Evolutionary conservation across 805 yeast genomes (phyloP).

Genomic region (Sugiyamaella smithiae): DNA sequence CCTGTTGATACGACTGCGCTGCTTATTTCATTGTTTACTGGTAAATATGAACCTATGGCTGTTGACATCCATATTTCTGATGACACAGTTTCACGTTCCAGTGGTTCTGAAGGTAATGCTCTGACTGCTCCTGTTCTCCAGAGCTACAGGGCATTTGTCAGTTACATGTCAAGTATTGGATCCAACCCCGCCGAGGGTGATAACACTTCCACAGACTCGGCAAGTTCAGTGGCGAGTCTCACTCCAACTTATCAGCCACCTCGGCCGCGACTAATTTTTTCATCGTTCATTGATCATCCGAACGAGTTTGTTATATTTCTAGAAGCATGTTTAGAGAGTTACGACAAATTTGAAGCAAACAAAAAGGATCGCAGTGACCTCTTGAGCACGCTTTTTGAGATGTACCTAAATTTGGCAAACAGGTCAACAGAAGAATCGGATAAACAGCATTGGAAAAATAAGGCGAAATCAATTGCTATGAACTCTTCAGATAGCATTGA

Average conservation of each 20-base stretch:
- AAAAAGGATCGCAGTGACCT: conserved; percentile 68
- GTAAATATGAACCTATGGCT: conserved; percentile 56
- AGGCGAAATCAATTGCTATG: conserved; percentile 55
- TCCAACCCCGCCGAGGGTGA: conserved; percentile 20
- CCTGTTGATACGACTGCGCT: conserved; percentile 83
- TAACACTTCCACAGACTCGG: background rate
- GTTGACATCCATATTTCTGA: conserved; percentile 1
- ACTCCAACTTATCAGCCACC: conserved; percentile 86
- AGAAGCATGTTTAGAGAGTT: conserved; percentile 84
- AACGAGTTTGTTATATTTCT: conserved; percentile 86
- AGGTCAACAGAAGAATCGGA: conserved; percentile 22
- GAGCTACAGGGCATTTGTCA: conserved; percentile 57
- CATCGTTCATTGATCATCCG: conserved; percentile 81
- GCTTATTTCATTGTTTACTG: conserved; percentile 84
- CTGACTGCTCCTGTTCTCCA: conserved; percentile 39
- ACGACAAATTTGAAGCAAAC: conserved; percentile 71
- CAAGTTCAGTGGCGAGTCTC: background rate
- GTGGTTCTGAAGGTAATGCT: conserved; percentile 4
- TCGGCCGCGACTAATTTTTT: conserved; percentile 78
- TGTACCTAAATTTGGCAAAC: conserved; percentile 64
- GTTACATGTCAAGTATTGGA: conserved; percentile 41
- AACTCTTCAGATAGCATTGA: conserved; percentile 52
- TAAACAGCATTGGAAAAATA: conserved; percentile 55
- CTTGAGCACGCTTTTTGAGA: conserved; percentile 74
- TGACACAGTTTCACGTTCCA: background rate